Conservation (phyloP, 2,329 filamentous ascomycete species). For the Metarhizium sp. region DNA sequence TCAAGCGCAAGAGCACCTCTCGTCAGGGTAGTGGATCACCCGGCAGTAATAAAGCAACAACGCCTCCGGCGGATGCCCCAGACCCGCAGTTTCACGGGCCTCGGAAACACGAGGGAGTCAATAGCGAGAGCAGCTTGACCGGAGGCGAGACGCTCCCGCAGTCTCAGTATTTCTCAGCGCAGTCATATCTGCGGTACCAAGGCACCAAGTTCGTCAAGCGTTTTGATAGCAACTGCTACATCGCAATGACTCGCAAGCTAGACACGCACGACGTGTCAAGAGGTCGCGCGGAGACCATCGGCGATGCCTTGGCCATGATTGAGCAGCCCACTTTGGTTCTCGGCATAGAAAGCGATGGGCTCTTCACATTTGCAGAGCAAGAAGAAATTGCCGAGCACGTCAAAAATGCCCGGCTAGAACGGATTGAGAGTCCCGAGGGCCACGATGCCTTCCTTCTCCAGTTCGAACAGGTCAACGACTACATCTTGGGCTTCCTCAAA, state of each 20-base stretch:
- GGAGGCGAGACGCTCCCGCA: constrained; percentile 44
- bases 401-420: constrained; percentile 65
- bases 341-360: constrained; percentile 88
- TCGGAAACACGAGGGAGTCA: constrained; percentile 14
- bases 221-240: constrained; percentile 98
- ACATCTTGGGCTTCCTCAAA: constrained; percentile 75
- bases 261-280: constrained; percentile 94
- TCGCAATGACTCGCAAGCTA: constrained; percentile 94
- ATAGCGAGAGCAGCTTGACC: constrained; percentile 33
- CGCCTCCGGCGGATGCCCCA: constrained; percentile 16
- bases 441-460: constrained; percentile 95
- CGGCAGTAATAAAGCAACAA: constrained; percentile 13
- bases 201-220: constrained; percentile 93
- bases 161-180: constrained; percentile 92
- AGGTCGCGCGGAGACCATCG: constrained; percentile 57
- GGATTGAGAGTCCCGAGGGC: constrained; percentile 88
- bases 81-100: constrained; percentile 65
- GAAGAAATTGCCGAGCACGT: constrained; percentile 81
- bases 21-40: constrained; percentile 31
- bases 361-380: constrained; percentile 97
- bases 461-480: constrained; percentile 91
- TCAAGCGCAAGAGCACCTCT: constrained; percentile 44
- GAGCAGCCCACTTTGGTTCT: constrained; percentile 84
- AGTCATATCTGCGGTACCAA: constrained; percentile 95
- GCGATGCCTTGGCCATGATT: constrained; percentile 70